Base-by-base conservation (phyloP, 192 early-diverging fungal genomes). In the Coemansia guatemalensis region DNA sequence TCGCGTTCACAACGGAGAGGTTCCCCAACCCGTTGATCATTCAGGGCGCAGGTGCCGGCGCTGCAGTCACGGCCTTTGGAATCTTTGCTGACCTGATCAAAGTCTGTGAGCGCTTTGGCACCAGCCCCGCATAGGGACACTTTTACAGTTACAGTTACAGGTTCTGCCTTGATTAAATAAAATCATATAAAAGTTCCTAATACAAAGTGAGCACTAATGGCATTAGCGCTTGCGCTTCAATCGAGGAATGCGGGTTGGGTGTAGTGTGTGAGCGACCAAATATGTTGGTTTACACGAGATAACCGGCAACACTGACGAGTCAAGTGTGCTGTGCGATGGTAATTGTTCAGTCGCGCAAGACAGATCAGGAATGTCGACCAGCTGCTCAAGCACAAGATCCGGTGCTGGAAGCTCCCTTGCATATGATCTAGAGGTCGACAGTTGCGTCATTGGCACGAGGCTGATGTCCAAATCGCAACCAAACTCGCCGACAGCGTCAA, bases 11-110 rank as follows among this genome's bases (percentile, higher is more conserved):
- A 11, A 98, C 97, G 0, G 86, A 93, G 77, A 78, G 92, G 23
- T 99, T 98, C 88, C 90, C 97, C 21, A 96, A 87, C 73, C 91
- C 92, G 27, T 78, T 99, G 55, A 97, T 99, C 73, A 88, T 99
- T 56, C 95, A 96, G 84, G 93, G 95, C 4, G 90, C 92, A 52
- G 97, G 97, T 18, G 97, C 97, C 23, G 97, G 97, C 9, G 93
- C 91, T 25, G 95, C 90, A 21, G 97, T 99, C 56, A 99, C 97
- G 35, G 94, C 97, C 5, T 98, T 95, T 85, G 97, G 97, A 30
- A 95, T 99, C 70, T 95, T 93, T 72, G 87, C 90, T 18, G 96
- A 99, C 75, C 64, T 97, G 26, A 81, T 99, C 58, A 95, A 93
- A 85, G 90, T 96, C 50, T 82, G 82, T 32, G 90, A 89, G 64